phyloP scores from a whole-genome alignment of 257 asterid species.

The Phtheirospermum japonicum region DNA sequence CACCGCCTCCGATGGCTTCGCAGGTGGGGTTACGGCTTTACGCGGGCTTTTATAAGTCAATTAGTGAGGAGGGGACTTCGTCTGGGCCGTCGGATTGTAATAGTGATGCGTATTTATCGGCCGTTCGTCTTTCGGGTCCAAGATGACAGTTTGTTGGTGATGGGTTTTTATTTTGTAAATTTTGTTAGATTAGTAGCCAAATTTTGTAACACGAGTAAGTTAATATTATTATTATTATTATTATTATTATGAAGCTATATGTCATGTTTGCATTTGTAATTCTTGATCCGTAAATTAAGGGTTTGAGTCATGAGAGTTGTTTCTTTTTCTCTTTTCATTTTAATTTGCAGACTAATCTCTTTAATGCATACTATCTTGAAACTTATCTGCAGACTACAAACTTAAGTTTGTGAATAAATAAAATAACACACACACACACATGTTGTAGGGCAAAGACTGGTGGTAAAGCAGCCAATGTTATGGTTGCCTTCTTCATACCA shows the following conservation, averaged over 20 bases:
- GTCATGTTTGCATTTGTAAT: no score
- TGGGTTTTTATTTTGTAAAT: no score
- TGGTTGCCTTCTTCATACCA: no score
- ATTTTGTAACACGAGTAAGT: no score
- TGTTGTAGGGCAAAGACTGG: no score
- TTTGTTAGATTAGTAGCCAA: no score
- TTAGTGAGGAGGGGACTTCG: conserved; percentile 70
- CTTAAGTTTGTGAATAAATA: no score
- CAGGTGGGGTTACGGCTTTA: conserved; percentile 65
- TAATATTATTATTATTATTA: no score
- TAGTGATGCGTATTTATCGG: not conserved
- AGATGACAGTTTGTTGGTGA: conserved; percentile 6
- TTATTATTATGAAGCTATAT: no score
- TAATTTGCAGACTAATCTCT: not conserved
- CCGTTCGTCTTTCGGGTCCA: not conserved
- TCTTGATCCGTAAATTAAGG: conserved; percentile 39
- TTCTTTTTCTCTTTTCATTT: not conserved
- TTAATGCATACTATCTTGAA: not conserved
- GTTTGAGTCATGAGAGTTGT: conserved; percentile 21
- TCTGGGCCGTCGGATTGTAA: conserved; percentile 25
- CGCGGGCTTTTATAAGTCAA: conserved; percentile 54
- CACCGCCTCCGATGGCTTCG: conserved; percentile 62
- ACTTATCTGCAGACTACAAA: not conserved
- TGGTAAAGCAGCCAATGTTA: no score
- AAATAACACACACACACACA: not conserved